These are phyloP conservation scores for Crithidia acanthocephali DNA, from an alignment of 208 protist genomes.

Conservation along the genomic window DNA sequence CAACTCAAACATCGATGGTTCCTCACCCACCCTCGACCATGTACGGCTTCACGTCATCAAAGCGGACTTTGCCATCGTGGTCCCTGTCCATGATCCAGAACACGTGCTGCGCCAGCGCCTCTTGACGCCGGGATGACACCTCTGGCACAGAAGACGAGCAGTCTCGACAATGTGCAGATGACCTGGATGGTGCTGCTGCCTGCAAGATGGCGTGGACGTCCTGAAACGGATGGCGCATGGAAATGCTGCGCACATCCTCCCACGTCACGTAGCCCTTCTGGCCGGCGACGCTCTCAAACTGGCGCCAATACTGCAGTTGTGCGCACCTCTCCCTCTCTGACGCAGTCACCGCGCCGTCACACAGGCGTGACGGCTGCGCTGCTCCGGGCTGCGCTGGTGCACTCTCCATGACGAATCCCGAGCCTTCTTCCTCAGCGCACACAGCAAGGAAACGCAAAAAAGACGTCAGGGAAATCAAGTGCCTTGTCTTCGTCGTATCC, in stretches of 20 bases:
- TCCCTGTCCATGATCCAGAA: constrained; percentile 66
- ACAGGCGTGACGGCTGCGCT: background rate
- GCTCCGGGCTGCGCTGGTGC: too few relatives aligned
- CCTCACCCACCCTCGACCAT: background rate
- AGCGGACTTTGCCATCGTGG: constrained; percentile 53
- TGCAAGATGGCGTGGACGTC: constrained; percentile 19
- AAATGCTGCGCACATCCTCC: constrained; percentile 31
- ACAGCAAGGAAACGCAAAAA: constrained; percentile 31
- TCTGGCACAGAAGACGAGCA: too few relatives aligned
- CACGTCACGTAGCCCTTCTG: constrained; percentile 58
- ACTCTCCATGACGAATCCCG: constrained; percentile 14
- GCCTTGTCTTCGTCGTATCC: background rate
- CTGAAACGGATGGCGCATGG: constrained; percentile 20
- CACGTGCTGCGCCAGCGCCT: constrained; percentile 36
- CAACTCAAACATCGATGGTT: too few relatives aligned
- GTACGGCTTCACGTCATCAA: constrained; percentile 50
- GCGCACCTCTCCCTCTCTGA: background rate
- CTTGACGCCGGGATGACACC: background rate
- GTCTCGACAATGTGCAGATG: too few relatives aligned
- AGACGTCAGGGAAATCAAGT: background rate
- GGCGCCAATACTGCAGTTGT: constrained; percentile 31
- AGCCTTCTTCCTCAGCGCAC: constrained; percentile 35
- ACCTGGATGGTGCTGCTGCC: background rate
- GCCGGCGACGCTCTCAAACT: constrained; percentile 61
- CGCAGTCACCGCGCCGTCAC: background rate